These are phyloP conservation scores for Polyporus tsugae DNA, from an alignment of 1,284 basidiomycete genomes.

Conservation along the genomic window DNA sequence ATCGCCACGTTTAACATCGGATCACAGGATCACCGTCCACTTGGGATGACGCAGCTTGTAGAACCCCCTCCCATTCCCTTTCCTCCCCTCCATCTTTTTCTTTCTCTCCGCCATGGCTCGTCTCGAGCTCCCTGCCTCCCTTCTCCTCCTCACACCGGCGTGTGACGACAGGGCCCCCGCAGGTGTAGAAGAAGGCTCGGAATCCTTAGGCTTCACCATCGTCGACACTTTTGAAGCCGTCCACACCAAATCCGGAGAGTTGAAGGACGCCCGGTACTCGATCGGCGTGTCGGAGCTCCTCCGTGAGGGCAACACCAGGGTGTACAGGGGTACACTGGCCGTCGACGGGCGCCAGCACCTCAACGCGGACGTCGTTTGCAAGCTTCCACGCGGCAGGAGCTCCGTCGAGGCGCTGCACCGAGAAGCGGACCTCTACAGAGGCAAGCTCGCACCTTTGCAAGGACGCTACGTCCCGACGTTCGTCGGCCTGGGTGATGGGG, in stretches of 20 bases:
- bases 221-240: conserved; percentile 19
- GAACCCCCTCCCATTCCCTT: neutral
- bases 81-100: neutral
- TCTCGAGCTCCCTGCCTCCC: conserved; percentile 11
- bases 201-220: conserved; percentile 12
- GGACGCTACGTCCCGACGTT: conserved; percentile 18
- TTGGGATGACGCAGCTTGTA: too few species aligned
- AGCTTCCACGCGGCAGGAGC: conserved; percentile 12
- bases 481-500: conserved; percentile 19
- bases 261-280: conserved; percentile 14
- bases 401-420: conserved; percentile 12
- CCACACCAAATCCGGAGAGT: conserved; percentile 7
- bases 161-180: conserved; percentile 7
- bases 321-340: conserved; percentile 17
- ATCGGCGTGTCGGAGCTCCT: conserved; percentile 15
- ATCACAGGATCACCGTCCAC: conserved; percentile 80
- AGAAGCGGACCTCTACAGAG: conserved; percentile 19
- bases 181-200: conserved; percentile 2
- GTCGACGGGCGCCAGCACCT: conserved; percentile 10
- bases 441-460: conserved; percentile 14
- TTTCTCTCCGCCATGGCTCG: conserved; percentile 3
- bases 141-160: conserved; percentile 19
- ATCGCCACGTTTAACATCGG: too few species aligned
- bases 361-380: conserved; percentile 20
- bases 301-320: conserved; percentile 6